These are phyloP conservation scores for Volvox africanus DNA, from an alignment of 139 green algal species.

Conservation along the genomic window DNA sequence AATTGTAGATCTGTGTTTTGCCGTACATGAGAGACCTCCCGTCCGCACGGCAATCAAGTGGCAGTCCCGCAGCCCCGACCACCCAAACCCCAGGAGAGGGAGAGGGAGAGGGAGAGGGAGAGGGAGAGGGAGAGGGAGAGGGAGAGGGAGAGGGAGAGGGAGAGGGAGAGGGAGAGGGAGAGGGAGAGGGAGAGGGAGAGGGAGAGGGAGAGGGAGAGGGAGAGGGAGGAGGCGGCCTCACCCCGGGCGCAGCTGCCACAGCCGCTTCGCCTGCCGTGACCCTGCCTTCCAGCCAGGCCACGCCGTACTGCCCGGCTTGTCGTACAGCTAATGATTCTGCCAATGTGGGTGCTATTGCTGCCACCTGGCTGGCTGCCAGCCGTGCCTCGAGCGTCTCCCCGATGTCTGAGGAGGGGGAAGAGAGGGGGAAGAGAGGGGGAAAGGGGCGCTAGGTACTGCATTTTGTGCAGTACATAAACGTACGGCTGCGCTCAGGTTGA, in stretches of 20 bases:
- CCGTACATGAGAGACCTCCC: too few species aligned
- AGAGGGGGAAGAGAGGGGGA: neutral
- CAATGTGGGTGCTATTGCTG: neutral
- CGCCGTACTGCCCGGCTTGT: conserved; percentile 45
- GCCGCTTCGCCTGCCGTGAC: neutral
- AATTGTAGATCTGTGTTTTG: too few species aligned
- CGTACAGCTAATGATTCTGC: conserved; percentile 20
- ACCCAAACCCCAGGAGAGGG: too few species aligned
- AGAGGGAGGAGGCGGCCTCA: neutral
- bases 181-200: too few species aligned
- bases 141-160: too few species aligned
- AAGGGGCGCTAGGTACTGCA: neutral
- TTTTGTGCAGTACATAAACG: neutral
- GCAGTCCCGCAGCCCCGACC: too few species aligned
- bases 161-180: too few species aligned
- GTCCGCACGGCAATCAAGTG: too few species aligned
- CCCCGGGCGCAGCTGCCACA: neutral
- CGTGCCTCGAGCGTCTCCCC: conserved; percentile 4
- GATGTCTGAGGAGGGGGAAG: neutral
- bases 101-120: too few species aligned
- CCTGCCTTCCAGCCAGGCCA: conserved; percentile 37
- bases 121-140: too few species aligned
- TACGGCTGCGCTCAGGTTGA: too few species aligned
- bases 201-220: too few species aligned
- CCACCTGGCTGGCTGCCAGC: conserved; percentile 38